Percentiles rank a stretch among this genome's conserved stretches.
Evolutionary conservation across 805 yeast species (phyloP).

Genomic region (Saccharomycopsis selenospora): DNA sequence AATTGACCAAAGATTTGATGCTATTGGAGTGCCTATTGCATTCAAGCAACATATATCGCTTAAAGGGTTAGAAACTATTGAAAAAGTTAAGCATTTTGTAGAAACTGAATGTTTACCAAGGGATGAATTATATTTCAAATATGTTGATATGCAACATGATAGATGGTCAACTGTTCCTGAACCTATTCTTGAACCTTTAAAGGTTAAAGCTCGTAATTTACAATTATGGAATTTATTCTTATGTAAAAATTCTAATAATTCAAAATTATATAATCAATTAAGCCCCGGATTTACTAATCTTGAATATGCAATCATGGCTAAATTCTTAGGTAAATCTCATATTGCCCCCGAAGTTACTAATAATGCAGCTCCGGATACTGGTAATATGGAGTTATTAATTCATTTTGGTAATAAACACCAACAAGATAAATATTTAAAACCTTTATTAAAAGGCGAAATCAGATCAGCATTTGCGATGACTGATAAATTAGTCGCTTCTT

Average conservation of each 20-base stretch:
- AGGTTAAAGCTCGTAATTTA: slow-evolving; percentile 41
- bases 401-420: slow-evolving; percentile 34
- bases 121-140: slow-evolving; percentile 37
- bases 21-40: slow-evolving; percentile 29
- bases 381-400: slow-evolving; percentile 44
- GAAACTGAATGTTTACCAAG: slow-evolving; percentile 52
- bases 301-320: slow-evolving; percentile 62
- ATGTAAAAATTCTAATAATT: slow-evolving; percentile 36
- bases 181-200: slow-evolving; percentile 43
- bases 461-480: slow-evolving; percentile 62
- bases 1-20: slow-evolving; percentile 4
- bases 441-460: slow-evolving; percentile 47
- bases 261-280: slow-evolving; percentile 28
- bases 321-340: slow-evolving; percentile 47
- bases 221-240: slow-evolving; percentile 60
- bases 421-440: slow-evolving; percentile 37
- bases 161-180: slow-evolving; percentile 45
- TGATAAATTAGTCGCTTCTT: slow-evolving; percentile 51
- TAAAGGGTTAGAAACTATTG: slow-evolving; percentile 30
- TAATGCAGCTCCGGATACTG: slow-evolving; percentile 58
- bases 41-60: slow-evolving; percentile 31
- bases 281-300: slow-evolving; percentile 52
- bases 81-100: slow-evolving; percentile 41
- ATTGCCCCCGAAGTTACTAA: slow-evolving; percentile 56
- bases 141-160: slow-evolving; percentile 33